A percentile compares a stretch with the other conserved stretches of the same genome.
phyloP scores from a whole-genome alignment of 305 asterid genomes.

The Plantago lanceolata region DNA sequence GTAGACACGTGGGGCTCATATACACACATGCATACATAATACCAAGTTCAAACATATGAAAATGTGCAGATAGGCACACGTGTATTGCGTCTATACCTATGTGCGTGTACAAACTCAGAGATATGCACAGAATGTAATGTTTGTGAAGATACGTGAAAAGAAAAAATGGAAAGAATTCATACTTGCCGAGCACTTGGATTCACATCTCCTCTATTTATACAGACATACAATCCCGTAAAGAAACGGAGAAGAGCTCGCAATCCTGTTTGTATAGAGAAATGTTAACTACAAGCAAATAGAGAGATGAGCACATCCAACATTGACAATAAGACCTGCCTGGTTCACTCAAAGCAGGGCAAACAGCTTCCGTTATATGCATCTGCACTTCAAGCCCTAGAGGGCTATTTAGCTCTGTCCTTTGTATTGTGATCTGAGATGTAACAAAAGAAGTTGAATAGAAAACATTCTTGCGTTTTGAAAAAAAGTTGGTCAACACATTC shows the following conservation, averaged over 20 bases:
- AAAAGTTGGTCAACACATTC: constrained; percentile 13
- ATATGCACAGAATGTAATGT: too few relatives aligned
- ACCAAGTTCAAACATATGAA: neutral
- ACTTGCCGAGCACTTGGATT: constrained; percentile 75
- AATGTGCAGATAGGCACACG: neutral
- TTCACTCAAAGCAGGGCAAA: constrained; percentile 97
- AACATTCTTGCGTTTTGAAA: constrained; percentile 9
- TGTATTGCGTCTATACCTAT: too few relatives aligned
- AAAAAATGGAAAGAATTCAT: constrained; percentile 25
- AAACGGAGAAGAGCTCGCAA: constrained; percentile 97
- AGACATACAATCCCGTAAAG: constrained; percentile 82
- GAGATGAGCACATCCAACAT: constrained; percentile 20
- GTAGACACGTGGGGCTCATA: neutral
- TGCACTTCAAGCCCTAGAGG: constrained; percentile 95
- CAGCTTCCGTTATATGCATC: constrained; percentile 80
- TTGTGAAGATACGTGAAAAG: neutral
- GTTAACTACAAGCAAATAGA: constrained; percentile 22
- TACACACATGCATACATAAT: neutral
- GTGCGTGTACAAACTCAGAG: too few relatives aligned
- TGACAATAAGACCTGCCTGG: constrained; percentile 62
- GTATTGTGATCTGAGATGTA: constrained; percentile 78
- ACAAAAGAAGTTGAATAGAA: constrained; percentile 15
- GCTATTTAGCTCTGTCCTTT: constrained; percentile 80
- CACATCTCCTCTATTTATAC: constrained; percentile 94
- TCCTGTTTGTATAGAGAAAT: constrained; percentile 46